Conservation (phyloP, 2,329 filamentous ascomycete genomes). For the Coleophoma eucalyptorum region DNA sequence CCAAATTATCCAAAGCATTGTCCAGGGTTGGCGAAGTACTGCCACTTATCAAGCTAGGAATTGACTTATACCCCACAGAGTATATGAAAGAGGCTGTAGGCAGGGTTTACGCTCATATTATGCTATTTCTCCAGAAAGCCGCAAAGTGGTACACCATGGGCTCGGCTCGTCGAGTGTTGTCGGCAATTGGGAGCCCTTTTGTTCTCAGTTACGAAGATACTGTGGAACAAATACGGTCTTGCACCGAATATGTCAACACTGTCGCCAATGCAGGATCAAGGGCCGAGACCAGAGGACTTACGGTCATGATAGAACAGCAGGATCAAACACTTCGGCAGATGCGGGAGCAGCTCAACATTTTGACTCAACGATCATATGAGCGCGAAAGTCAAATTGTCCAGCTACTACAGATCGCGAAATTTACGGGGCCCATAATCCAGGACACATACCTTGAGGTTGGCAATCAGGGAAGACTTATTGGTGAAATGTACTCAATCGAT, state of each 20-base stretch:
- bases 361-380: background rate
- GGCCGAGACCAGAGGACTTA: slow-evolving; percentile 12
- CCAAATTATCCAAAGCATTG: slow-evolving; percentile 12
- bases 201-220: slow-evolving; percentile 13
- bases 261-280: slow-evolving; percentile 8
- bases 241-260: slow-evolving; percentile 9
- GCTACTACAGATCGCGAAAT: background rate
- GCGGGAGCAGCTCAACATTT: background rate
- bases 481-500: too few relatives aligned
- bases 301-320: background rate
- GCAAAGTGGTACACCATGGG: slow-evolving; percentile 16
- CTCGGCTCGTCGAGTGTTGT: slow-evolving; percentile 6
- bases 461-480: too few relatives aligned
- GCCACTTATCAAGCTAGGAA: slow-evolving; percentile 9
- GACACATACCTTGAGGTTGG: background rate
- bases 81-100: slow-evolving; percentile 13
- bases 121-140: slow-evolving; percentile 16
- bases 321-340: slow-evolving; percentile 5
- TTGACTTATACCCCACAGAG: slow-evolving; percentile 13
- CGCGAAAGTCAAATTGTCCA: background rate
- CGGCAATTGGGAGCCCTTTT: slow-evolving; percentile 12
- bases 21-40: slow-evolving; percentile 12
- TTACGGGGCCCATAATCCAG: slow-evolving; percentile 6
- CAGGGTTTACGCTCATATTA: slow-evolving; percentile 17
- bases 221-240: slow-evolving; percentile 10